Base-by-base conservation (phyloP, 2,329 filamentous ascomycete species). In the Stachybotrys elegans region DNA sequence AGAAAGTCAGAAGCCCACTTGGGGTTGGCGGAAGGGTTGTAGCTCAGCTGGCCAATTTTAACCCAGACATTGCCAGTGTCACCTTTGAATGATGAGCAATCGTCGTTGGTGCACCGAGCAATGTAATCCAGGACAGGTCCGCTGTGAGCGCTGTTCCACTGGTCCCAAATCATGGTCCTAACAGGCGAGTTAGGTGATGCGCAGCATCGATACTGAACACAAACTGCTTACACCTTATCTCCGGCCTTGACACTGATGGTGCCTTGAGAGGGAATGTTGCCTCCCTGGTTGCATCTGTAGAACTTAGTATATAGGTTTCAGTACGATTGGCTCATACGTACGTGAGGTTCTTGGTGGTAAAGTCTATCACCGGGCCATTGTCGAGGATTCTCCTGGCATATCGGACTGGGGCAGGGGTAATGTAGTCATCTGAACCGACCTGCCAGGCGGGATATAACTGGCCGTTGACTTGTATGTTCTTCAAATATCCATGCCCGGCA, bases 1-100 rank as follows among this genome's bases (percentile, higher is more conserved):
- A 66, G 55, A 7, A 58, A 53, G 39, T 65, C 57, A 5, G 62
- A 63, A 8, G 58, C 63, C 64, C 63, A 67, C 0, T 59, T 52
- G 9, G 59, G 57, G 22, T 43, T 53, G 29, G 48, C 56, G 4
- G 49, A 44, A 7, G 58, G 48, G 37, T 59, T 60, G 51, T 63
- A 65, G 4, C 51, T 55, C 29, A 62, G 54, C 37, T 66, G 60
- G 11, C 65, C 60, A 36, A 66, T 65, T 50, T 66, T 67, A 44
- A 66, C 60, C 64, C 63, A 66, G 11, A 52, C 48, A 41, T 51
- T 40, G 29, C 52, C 54, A 5, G 47, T 50, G 43, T 43, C 47
- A 36, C 50, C 53, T 11, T 46, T 40, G 25, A 53, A 54, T 6
- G 51, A 47, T 38, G 51, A 52, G 32, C 51, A 45, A 43, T 56